A percentile compares a stretch with the other conserved stretches of the same genome.
phyloP scores from a whole-genome alignment of 257 asterid species.

The Cinchona pubescens region DNA sequence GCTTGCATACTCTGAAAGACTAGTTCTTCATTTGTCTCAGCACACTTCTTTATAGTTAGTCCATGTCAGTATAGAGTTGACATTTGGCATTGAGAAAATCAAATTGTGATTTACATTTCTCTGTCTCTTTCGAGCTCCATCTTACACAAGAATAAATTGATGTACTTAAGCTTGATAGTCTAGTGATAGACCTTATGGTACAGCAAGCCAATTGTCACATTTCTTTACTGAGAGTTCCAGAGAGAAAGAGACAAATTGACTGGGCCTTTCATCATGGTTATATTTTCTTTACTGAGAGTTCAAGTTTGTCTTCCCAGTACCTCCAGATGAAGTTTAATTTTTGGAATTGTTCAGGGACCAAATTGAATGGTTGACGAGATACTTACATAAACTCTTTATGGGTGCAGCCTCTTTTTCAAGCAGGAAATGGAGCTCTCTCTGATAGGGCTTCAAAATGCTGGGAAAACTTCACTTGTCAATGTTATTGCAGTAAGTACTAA shows the following conservation, averaged over 20 bases:
- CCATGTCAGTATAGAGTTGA: neutral
- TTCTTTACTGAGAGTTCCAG: neutral
- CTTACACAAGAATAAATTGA: neutral
- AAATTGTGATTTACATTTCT: neutral
- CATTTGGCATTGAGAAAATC: neutral
- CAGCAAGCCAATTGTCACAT: neutral
- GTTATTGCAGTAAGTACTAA: slow-evolving; percentile 97
- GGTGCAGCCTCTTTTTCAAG: slow-evolving; percentile 88
- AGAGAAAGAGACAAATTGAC: neutral
- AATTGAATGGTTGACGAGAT: neutral
- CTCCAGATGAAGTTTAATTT: neutral
- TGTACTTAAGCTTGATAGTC: neutral
- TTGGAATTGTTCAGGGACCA: neutral
- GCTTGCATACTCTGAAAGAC: neutral
- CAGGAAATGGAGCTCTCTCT: slow-evolving; percentile 99
- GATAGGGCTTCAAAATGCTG: slow-evolving; percentile 98
- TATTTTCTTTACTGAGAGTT: neutral
- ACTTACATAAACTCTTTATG: slow-evolving; percentile 11
- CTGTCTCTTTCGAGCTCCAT: neutral
- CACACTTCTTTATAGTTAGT: neutral
- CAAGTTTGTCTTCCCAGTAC: neutral
- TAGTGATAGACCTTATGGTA: neutral
- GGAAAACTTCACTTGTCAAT: slow-evolving; percentile 95
- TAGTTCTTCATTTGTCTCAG: neutral
- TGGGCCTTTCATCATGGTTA: neutral